These are phyloP conservation scores for Sabuloglossum arenarium DNA, from an alignment of 495 filamentous ascomycete genomes.

Conservation along the genomic window DNA sequence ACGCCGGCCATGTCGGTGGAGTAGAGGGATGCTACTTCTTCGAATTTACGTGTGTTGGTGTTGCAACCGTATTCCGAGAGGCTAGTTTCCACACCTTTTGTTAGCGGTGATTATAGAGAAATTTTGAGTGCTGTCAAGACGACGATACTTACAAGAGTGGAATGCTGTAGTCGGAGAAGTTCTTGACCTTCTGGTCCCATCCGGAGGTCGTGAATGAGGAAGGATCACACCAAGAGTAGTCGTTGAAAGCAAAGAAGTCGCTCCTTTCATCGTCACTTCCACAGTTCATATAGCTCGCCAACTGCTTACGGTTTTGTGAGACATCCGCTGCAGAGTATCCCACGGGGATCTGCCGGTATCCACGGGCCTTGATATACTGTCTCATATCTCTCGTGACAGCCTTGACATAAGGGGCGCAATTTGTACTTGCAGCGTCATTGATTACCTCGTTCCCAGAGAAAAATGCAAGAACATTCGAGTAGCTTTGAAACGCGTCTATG, in stretches of 20 bases:
- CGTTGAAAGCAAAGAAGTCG: constrained; percentile 96
- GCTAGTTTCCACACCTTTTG: constrained; percentile 13
- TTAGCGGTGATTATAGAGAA: not conserved
- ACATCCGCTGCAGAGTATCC: constrained; percentile 88
- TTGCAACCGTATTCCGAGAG: constrained; percentile 88
- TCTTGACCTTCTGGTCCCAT: constrained; percentile 83
- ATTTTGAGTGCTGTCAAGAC: too few species aligned
- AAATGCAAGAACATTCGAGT: constrained; percentile 80
- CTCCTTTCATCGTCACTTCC: constrained; percentile 65
- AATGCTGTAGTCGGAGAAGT: constrained; percentile 73
- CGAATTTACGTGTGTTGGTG: constrained; percentile 58
- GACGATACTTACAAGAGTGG: constrained; percentile 51
- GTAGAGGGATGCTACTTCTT: constrained; percentile 67
- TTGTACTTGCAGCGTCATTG: constrained; percentile 58
- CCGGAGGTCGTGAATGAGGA: constrained; percentile 57
- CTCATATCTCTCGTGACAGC: constrained; percentile 83
- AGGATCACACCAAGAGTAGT: constrained; percentile 91
- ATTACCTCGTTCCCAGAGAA: constrained; percentile 96
- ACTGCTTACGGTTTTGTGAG: constrained; percentile 66
- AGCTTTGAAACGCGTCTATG: constrained; percentile 70
- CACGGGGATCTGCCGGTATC: constrained; percentile 64
- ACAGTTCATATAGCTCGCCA: constrained; percentile 89
- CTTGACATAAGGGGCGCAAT: constrained; percentile 72
- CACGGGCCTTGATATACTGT: constrained; percentile 55
- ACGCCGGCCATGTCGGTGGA: constrained; percentile 65